Conservation (phyloP, 2,329 filamentous ascomycete genomes). For the Talaromyces piceae region DNA sequence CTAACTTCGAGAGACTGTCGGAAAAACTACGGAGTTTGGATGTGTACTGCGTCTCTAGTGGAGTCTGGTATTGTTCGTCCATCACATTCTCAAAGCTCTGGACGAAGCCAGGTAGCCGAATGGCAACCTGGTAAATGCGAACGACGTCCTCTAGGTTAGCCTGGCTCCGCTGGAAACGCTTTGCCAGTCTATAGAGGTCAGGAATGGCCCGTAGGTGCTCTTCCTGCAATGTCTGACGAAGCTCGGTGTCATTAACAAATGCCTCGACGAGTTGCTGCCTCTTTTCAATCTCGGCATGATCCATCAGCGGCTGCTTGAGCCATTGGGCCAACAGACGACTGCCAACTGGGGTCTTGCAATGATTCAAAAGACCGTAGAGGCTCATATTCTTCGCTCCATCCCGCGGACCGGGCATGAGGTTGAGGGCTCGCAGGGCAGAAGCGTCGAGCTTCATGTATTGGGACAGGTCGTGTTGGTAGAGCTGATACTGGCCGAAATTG, state of each 20-base stretch:
- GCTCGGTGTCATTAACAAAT: constrained; percentile 85
- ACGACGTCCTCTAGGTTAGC: constrained; percentile 95
- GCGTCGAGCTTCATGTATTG: constrained; percentile 99
- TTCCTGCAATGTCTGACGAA: constrained; percentile 94
- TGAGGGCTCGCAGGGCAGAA: constrained; percentile 84
- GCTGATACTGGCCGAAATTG: constrained; percentile 94
- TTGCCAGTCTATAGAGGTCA: constrained; percentile 86
- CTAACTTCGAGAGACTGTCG: constrained; percentile 72
- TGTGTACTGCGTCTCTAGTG: constrained; percentile 81
- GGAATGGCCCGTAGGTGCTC: constrained; percentile 89
- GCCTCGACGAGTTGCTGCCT: constrained; percentile 92
- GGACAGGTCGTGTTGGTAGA: constrained; percentile 93
- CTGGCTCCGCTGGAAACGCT: constrained; percentile 86
- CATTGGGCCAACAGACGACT: constrained; percentile 87
- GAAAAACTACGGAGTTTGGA: constrained; percentile 69
- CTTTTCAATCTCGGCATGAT: constrained; percentile 75
- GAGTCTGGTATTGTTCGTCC: constrained; percentile 86
- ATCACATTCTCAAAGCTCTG: constrained; percentile 85
- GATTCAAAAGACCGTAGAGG: constrained; percentile 84
- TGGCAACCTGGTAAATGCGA: constrained; percentile 86
- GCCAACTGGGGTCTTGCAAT: constrained; percentile 94
- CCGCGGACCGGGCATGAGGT: constrained; percentile 90
- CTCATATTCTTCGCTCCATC: constrained; percentile 98
- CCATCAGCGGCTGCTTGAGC: constrained; percentile 97
- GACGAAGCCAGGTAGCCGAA: constrained; percentile 83